A percentile compares a stretch with the other conserved stretches of the same genome.
These are phyloP conservation scores for Coccomyxa sp. DNA, from an alignment of 139 green algal species.

Conservation along the genomic window DNA sequence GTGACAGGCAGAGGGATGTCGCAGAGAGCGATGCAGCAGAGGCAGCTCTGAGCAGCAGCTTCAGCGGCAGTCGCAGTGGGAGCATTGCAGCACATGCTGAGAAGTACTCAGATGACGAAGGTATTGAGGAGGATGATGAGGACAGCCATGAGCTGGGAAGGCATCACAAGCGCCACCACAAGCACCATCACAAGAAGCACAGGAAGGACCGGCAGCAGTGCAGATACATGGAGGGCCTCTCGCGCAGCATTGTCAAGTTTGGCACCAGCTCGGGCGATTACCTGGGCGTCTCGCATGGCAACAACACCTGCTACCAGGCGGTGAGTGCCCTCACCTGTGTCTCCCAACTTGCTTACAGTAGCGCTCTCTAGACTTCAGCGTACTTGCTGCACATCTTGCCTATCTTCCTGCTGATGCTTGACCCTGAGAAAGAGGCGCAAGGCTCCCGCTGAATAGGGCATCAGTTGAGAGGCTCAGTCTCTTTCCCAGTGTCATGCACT, in stretches of 20 bases:
- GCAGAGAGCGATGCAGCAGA: too few relatives aligned
- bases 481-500: not conserved
- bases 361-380: too few relatives aligned
- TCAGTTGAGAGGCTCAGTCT: too few relatives aligned
- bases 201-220: not conserved
- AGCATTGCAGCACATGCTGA: too few relatives aligned
- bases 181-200: not conserved
- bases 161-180: not conserved
- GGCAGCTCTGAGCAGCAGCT: too few relatives aligned
- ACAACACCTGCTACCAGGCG: not conserved
- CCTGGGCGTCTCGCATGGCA: not conserved
- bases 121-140: not conserved
- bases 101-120: too few relatives aligned
- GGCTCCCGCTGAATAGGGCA: too few relatives aligned
- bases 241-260: not conserved
- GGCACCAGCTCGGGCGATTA: not conserved
- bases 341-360: not conserved
- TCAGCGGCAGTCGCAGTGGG: too few relatives aligned
- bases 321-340: not conserved
- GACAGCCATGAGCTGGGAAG: not conserved
- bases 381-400: too few relatives aligned
- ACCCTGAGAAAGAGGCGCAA: too few relatives aligned
- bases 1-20: too few relatives aligned
- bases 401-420: too few relatives aligned
- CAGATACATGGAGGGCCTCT: not conserved